Base-by-base conservation (phyloP, 2,329 filamentous ascomycete genomes). In the Fusarium sp. region DNA sequence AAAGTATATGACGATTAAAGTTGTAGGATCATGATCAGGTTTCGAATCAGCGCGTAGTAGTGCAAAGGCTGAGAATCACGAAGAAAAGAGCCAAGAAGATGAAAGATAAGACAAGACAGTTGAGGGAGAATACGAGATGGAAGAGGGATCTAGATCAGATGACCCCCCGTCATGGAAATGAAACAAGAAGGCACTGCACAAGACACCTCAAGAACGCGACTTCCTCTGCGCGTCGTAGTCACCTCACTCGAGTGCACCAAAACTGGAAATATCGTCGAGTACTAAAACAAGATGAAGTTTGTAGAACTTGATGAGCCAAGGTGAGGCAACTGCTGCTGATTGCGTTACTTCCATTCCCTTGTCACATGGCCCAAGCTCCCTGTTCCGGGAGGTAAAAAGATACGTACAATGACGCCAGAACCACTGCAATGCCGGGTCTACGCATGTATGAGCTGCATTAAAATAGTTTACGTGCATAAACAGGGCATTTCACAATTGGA, bases 341-440 rank as follows among this genome's bases (percentile, higher is more conserved):
- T 64, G 62, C 39, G 57, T 55, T 44, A 58, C 47, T 63, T 58
- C 49, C 33, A 53, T 53, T 67, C 47, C 71, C 62, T 68, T 70
- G 71, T 77, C 68, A 77, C 74, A 71, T 73, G 70, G 75, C 62
- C 74, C 64, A 73, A 76, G 72, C 75, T 76, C 73, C 71, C 56
- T 44, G n/a, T 62, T 68, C 63, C 38, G 42, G 42, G 12, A 58
- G 49, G 39, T 33, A 27, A 29, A 38, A 62, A 60, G 42, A 49
- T 63, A 68, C 70, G 67, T 68, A 68, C 63, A 71, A 73, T 73
- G 71, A 73, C 71, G 67, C 70, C 65, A 73, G 47, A 52, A 29
- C 39, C 50, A 46, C 58, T 60, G 57, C 54, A 60, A 71, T 73
- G 70, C 62, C 70, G 70, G 70, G 70, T 61, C 65, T 57, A 72